Percentiles rank a stretch among this genome's conserved stretches.
Evolutionary conservation across 2,329 filamentous ascomycete genomes (phyloP).

Genomic region (Nemania serpens): DNA sequence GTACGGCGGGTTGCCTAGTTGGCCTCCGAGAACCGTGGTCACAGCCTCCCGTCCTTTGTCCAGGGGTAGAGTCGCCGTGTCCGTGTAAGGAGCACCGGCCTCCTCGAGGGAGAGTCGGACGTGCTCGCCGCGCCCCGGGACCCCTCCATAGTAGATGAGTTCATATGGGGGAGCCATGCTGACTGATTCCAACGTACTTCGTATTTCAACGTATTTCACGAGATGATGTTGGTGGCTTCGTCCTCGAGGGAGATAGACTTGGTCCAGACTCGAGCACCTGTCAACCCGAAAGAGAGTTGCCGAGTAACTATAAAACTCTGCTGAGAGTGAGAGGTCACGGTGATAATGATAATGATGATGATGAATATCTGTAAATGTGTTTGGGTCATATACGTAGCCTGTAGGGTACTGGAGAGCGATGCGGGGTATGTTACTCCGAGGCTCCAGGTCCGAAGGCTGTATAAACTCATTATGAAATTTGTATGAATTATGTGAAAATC

Average conservation of each 20-base stretch:
- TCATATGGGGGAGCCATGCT: conserved; percentile 52
- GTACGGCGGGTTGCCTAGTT: conserved; percentile 63
- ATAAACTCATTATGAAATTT: no score
- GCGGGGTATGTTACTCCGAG: conserved; percentile 8
- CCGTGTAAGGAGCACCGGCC: conserved; percentile 64
- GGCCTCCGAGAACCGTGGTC: background rate
- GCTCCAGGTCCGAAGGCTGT: no score
- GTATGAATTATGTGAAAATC: no score
- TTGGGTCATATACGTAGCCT: background rate
- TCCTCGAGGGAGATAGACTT: background rate
- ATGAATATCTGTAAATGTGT: background rate
- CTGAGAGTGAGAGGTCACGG: background rate
- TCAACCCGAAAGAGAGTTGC: no score
- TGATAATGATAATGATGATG: no score
- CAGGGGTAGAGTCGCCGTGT: conserved; percentile 48
- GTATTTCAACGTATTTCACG: background rate
- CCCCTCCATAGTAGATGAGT: conserved; percentile 69
- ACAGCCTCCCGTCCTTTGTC: conserved; percentile 41
- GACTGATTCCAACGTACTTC: background rate
- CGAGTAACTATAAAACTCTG: no score
- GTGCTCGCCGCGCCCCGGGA: conserved; percentile 75
- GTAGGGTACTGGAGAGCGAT: background rate
- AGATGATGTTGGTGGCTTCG: background rate
- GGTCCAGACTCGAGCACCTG: no score
- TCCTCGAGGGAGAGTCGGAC: conserved; percentile 76